phyloP scores from a whole-genome alignment of 169 alveolate genomes.

The Eimeria tenella region DNA sequence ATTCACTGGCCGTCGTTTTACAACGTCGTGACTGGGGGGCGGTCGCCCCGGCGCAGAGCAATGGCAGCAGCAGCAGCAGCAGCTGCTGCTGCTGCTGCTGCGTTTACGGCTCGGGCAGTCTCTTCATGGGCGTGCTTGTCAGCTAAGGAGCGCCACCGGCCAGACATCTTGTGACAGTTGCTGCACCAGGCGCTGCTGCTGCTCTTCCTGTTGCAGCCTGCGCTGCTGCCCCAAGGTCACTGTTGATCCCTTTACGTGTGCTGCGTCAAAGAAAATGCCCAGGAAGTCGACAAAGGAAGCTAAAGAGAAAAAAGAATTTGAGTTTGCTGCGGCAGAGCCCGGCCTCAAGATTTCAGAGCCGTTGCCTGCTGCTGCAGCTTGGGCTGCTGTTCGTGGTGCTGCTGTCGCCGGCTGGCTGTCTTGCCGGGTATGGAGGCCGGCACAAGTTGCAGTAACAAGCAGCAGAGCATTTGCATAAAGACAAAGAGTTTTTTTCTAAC shows the following conservation, averaged over 20 bases:
- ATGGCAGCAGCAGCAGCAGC: slow-evolving; percentile 29
- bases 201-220: background rate
- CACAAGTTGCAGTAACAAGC: no score
- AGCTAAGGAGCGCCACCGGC: background rate
- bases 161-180: background rate
- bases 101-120: slow-evolving; percentile 17
- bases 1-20: no score
- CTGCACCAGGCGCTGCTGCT: slow-evolving; percentile 10
- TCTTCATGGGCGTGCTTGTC: background rate
- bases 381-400: background rate
- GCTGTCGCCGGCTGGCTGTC: background rate
- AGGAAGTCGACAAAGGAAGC: background rate
- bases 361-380: background rate
- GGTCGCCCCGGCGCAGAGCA: background rate
- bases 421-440: no score
- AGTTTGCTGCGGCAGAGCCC: background rate
- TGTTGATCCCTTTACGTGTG: no score
- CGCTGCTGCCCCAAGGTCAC: background rate
- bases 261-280: background rate
- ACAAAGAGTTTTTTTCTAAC: no score
- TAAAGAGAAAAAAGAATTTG: no score
- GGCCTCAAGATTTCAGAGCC: background rate
- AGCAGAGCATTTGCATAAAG: no score
- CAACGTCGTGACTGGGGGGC: no score
- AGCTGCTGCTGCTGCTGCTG: slow-evolving; percentile 43